A percentile compares a stretch with the other conserved stretches of the same genome.
phyloP scores from a whole-genome alignment of 2,329 filamentous ascomycete genomes.

The Thelonectria blattea region DNA sequence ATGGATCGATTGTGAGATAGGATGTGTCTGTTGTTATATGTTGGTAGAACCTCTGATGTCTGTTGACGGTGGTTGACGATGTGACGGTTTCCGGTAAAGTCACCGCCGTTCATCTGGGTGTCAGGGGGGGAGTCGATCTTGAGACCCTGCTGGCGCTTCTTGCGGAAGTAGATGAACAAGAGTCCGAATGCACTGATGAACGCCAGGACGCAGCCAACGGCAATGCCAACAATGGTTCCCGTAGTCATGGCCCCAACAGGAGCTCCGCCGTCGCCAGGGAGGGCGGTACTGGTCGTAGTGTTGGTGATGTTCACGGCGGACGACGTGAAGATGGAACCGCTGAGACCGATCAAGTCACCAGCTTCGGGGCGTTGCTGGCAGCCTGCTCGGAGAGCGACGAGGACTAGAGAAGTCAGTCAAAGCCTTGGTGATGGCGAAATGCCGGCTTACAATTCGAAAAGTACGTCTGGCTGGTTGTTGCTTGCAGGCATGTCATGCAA shows the following conservation, averaged over 20 bases:
- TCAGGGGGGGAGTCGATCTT: not conserved
- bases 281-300: constrained; percentile 37
- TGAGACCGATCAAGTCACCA: constrained; percentile 49
- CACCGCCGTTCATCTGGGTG: not conserved
- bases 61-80: not conserved
- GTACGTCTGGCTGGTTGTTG: constrained; percentile 49
- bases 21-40: not conserved
- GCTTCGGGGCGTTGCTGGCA: constrained; percentile 52
- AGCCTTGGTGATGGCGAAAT: not conserved
- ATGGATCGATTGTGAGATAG: constrained; percentile 7
- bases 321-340: constrained; percentile 50
- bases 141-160: not conserved
- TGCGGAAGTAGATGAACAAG: constrained; percentile 55
- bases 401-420: constrained; percentile 44
- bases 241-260: constrained; percentile 45
- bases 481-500: constrained; percentile 53
- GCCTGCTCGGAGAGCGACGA: constrained; percentile 54
- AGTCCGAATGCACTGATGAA: constrained; percentile 51
- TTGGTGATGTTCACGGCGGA: constrained; percentile 49
- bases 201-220: constrained; percentile 51
- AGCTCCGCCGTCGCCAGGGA: constrained; percentile 35
- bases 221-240: constrained; percentile 61
- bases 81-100: not conserved
- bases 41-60: not conserved
- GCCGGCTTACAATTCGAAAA: constrained; percentile 56